phyloP scores from a whole-genome alignment of 2,329 filamentous ascomycete species.

The Malbranchea zuffiana region DNA sequence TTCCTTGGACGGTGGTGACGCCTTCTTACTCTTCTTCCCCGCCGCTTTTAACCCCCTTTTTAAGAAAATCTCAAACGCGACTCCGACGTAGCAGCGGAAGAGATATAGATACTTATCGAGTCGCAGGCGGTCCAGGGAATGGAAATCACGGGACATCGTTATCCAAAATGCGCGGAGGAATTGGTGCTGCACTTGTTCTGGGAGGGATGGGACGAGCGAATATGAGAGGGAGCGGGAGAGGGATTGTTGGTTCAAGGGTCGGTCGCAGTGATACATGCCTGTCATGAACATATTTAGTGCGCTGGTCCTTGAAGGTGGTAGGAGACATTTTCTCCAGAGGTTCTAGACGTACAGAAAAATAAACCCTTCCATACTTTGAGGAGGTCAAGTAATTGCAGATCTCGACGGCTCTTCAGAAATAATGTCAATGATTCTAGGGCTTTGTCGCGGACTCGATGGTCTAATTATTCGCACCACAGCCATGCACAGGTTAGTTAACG shows the following conservation, averaged over 20 bases:
- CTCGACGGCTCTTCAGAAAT: slow-evolving; percentile 57
- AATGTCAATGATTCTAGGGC: slow-evolving; percentile 65
- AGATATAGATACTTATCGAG: slow-evolving; percentile 91
- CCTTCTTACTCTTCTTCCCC: slow-evolving; percentile 23
- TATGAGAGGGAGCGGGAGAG: slow-evolving; percentile 67
- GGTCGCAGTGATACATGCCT: slow-evolving; percentile 88
- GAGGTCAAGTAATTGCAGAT: slow-evolving; percentile 58
- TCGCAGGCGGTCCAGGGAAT: slow-evolving; percentile 58
- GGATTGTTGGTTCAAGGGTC: slow-evolving; percentile 72
- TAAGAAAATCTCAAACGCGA: slow-evolving; percentile 47
- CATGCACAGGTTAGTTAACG: slow-evolving; percentile 10
- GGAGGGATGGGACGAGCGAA: slow-evolving; percentile 51
- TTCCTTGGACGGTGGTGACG: slow-evolving; percentile 19
- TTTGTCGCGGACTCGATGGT: slow-evolving; percentile 65
- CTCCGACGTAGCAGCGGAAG: slow-evolving; percentile 64
- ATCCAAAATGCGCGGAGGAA: slow-evolving; percentile 59
- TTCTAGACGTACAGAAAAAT: slow-evolving; percentile 64
- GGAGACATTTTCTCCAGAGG: background rate
- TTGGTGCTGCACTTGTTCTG: slow-evolving; percentile 34
- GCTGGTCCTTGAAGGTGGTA: background rate
- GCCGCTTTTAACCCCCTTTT: slow-evolving; percentile 21
- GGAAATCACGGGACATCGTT: slow-evolving; percentile 59
- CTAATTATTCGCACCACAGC: slow-evolving; percentile 39
- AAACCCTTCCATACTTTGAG: slow-evolving; percentile 91
- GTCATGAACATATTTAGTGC: background rate